Evolutionary conservation across 495 filamentous ascomycete species (phyloP).

Genomic region (Neurospora sp.): DNA sequence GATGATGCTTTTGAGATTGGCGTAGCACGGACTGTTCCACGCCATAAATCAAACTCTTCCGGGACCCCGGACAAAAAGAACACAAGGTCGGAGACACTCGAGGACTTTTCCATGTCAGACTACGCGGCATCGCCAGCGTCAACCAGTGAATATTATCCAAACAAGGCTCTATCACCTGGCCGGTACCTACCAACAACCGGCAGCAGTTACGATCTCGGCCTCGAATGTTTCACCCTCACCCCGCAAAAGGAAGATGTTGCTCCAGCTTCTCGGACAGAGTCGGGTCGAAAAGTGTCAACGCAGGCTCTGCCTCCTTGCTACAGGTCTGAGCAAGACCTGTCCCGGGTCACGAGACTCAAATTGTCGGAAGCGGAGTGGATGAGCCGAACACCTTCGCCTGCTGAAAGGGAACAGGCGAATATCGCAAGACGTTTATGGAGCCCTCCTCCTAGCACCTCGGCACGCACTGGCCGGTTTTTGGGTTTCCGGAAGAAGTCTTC

Average conservation of each 20-base stretch:
- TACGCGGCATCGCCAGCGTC: constrained; percentile 25
- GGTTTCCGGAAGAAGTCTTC: constrained; percentile 5
- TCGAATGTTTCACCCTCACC: constrained; percentile 17
- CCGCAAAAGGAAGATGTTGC: constrained; percentile 5
- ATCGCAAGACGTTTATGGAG: constrained; percentile 9
- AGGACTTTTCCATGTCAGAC: constrained; percentile 23
- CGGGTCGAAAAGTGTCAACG: not conserved
- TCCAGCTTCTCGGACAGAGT: not conserved
- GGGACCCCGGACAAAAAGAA: not conserved
- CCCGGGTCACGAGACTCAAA: constrained; percentile 7
- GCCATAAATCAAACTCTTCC: not conserved
- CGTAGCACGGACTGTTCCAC: constrained; percentile 17
- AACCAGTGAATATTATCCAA: constrained; percentile 12
- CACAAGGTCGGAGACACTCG: not conserved
- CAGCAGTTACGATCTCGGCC: constrained; percentile 23
- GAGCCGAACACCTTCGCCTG: constrained; percentile 26
- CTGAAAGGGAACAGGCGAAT: constrained; percentile 1
- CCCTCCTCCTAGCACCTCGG: constrained; percentile 3
- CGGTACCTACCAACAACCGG: constrained; percentile 27
- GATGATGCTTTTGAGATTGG: constrained; percentile 23
- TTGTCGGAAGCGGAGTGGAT: constrained; percentile 33
- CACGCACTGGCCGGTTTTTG: constrained; percentile 5
- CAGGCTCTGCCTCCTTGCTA: constrained; percentile 4
- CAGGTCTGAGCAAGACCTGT: constrained; percentile 1
- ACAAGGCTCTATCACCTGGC: constrained; percentile 15